Conservation (phyloP, 2,329 filamentous ascomycete species). For the Neurospora crassa region DNA sequence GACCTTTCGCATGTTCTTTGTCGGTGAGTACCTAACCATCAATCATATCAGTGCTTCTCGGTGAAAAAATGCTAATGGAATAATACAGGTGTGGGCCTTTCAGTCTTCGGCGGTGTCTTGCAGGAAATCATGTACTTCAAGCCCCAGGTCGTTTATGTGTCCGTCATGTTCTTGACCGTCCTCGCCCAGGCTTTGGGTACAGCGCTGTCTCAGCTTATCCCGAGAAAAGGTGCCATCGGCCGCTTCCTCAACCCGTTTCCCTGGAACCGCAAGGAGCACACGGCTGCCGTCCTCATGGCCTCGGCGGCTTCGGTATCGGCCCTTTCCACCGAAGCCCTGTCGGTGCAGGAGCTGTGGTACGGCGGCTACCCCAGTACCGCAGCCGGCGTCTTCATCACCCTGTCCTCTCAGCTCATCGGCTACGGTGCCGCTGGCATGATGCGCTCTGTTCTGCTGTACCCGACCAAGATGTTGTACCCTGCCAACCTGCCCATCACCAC, state of each 20-base stretch:
- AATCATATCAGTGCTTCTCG: too few species aligned
- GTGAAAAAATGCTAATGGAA: background rate
- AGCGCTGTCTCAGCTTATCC: background rate
- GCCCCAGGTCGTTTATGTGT: background rate
- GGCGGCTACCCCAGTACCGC: background rate
- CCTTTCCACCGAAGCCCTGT: background rate
- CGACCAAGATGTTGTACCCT: background rate
- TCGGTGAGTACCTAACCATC: background rate
- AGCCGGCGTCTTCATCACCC: background rate
- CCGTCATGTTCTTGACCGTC: background rate
- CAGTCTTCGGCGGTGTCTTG: background rate
- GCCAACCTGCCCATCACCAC: background rate
- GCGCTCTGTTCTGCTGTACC: background rate
- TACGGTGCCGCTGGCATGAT: background rate
- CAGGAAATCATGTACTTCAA: background rate
- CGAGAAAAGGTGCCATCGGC: background rate
- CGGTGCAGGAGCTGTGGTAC: background rate
- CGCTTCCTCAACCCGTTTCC: background rate
- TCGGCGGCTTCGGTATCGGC: background rate
- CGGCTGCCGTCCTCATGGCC: background rate
- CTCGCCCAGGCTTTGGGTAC: background rate
- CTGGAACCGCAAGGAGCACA: background rate
- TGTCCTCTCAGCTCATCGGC: background rate
- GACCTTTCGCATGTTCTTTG: background rate
- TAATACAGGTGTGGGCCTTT: background rate